Conservation (phyloP, 73 alveolate genomes). For the Symbiodinium pilosum region DNA sequence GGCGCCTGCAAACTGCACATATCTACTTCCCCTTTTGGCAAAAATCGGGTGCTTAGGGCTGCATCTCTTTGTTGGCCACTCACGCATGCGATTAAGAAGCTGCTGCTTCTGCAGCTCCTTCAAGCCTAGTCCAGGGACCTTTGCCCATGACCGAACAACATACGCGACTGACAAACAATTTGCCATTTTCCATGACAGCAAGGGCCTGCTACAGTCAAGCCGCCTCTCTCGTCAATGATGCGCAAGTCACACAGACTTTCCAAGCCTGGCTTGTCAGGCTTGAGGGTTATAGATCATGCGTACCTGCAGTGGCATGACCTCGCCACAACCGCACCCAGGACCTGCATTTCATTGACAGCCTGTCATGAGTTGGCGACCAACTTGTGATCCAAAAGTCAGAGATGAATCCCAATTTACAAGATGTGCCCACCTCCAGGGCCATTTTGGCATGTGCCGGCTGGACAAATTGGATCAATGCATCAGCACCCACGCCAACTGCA, state of each 20-base stretch:
- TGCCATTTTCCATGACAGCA: too few relatives aligned
- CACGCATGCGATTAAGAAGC: too few relatives aligned
- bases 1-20: not conserved
- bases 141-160: too few relatives aligned
- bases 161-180: too few relatives aligned
- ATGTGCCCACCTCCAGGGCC: constrained; percentile 35
- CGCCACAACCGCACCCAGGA: constrained; percentile 50
- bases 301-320: constrained; percentile 8
- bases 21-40: too few relatives aligned
- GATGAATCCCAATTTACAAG: not conserved
- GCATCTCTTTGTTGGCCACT: too few relatives aligned
- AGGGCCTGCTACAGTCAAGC: too few relatives aligned
- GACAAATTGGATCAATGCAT: constrained; percentile 74
- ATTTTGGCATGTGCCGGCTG: constrained; percentile 85
- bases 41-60: not conserved
- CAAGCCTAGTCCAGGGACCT: too few relatives aligned
- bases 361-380: not conserved
- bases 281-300: too few relatives aligned
- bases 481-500: constrained; percentile 77
- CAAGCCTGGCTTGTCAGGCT: constrained; percentile 22
- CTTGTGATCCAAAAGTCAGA: not conserved
- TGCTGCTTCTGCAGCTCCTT: too few relatives aligned
- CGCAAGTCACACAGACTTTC: constrained; percentile 11
- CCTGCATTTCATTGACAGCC: constrained; percentile 87
- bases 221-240: too few relatives aligned